Evolutionary conservation across 2,329 filamentous ascomycete genomes (phyloP).

Genomic region (Didymella sp.): DNA sequence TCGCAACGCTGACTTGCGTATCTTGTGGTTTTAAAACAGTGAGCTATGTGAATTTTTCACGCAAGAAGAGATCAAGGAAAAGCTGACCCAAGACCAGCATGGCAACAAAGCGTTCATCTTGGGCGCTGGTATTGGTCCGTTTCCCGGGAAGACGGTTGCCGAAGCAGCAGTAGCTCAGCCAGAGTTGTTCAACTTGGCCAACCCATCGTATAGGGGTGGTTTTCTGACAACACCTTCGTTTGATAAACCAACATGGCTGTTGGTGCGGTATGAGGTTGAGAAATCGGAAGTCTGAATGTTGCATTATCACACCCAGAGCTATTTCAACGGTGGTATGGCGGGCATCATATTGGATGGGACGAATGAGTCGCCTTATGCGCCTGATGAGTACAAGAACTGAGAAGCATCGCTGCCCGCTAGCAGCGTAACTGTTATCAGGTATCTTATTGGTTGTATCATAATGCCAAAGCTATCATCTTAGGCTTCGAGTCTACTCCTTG

Average conservation of each 20-base stretch:
- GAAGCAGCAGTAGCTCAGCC: conserved; percentile 59
- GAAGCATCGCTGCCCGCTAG: background rate
- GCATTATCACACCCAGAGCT: conserved; percentile 60
- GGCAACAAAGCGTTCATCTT: conserved; percentile 66
- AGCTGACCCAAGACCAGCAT: too few species aligned
- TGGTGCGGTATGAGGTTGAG: conserved; percentile 55
- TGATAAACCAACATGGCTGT: conserved; percentile 49
- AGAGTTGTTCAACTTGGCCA: conserved; percentile 63
- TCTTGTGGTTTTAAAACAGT: too few species aligned
- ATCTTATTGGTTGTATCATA: background rate
- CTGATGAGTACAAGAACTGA: conserved; percentile 29
- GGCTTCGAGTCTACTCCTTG: conserved; percentile 20
- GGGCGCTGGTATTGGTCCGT: conserved; percentile 57
- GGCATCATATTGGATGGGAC: conserved; percentile 58
- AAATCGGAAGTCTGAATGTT: conserved; percentile 58
- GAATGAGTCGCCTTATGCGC: conserved; percentile 54
- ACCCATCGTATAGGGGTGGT: conserved; percentile 62
- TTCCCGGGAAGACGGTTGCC: conserved; percentile 61
- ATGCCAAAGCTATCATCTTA: background rate
- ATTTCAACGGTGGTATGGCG: conserved; percentile 58
- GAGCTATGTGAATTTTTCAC: too few species aligned
- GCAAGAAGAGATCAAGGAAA: too few species aligned
- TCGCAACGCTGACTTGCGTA: too few species aligned
- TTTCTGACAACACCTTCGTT: conserved; percentile 49
- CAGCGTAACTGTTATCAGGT: background rate